Conservation (phyloP, 1,284 basidiomycete genomes). For the Melanopsichium pennsylvanicum region DNA sequence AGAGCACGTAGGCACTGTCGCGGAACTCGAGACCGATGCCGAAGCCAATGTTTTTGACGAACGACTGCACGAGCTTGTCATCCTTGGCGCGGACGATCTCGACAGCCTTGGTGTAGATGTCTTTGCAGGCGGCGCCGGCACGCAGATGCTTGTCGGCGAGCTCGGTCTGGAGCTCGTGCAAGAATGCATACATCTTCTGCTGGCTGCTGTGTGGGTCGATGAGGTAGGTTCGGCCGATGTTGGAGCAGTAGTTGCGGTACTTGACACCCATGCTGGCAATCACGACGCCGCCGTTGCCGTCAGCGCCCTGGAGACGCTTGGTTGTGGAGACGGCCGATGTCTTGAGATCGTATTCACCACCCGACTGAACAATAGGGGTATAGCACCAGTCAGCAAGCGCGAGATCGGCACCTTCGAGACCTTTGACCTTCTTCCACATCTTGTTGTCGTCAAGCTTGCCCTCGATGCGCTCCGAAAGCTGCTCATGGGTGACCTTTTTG, state of each 20-base stretch:
- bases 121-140: conserved; percentile 79
- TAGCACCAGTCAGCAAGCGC: conserved; percentile 89
- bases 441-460: conserved; percentile 82
- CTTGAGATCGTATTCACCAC: conserved; percentile 86
- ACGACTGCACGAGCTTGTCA: conserved; percentile 80
- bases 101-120: conserved; percentile 81
- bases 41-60: conserved; percentile 90
- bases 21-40: conserved; percentile 82
- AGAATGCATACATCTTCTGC: conserved; percentile 77
- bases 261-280: conserved; percentile 87
- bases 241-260: conserved; percentile 91
- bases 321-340: conserved; percentile 84
- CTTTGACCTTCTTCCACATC: conserved; percentile 72
- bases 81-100: conserved; percentile 78
- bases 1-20: conserved; percentile 83
- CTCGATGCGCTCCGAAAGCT: conserved; percentile 83
- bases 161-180: conserved; percentile 81
- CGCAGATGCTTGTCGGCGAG: conserved; percentile 77
- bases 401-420: conserved; percentile 74
- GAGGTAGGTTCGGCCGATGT: conserved; percentile 90
- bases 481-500: conserved; percentile 86
- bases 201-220: conserved; percentile 82
- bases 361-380: conserved; percentile 93
- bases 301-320: conserved; percentile 73
- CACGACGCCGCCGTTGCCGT: conserved; percentile 79